phyloP scores from a whole-genome alignment of 495 filamentous ascomycete genomes.

The Aspergillus kassunensis region DNA sequence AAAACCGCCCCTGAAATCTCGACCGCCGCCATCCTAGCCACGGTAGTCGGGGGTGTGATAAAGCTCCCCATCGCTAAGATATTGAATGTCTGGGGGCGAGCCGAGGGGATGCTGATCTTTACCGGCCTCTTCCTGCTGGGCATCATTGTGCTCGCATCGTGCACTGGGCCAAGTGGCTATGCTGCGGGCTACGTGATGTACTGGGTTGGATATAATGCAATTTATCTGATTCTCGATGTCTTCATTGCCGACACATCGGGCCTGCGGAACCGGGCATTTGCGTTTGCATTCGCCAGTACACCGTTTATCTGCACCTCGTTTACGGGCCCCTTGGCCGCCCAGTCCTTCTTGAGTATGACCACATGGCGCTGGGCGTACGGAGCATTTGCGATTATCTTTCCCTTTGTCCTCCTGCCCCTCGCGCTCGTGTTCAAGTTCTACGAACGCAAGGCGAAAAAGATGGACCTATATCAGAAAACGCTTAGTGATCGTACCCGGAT shows the following conservation, averaged over 20 bases:
- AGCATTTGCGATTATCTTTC: slow-evolving; percentile 55
- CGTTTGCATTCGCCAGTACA: slow-evolving; percentile 56
- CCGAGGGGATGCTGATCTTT: slow-evolving; percentile 48
- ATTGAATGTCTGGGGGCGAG: slow-evolving; percentile 62
- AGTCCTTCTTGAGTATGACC: slow-evolving; percentile 42
- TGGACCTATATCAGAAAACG: slow-evolving; percentile 26
- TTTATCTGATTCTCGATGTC: slow-evolving; percentile 53
- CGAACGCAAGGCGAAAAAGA: slow-evolving; percentile 52
- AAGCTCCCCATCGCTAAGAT: slow-evolving; percentile 67
- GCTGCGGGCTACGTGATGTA: slow-evolving; percentile 53
- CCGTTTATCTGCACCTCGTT: slow-evolving; percentile 53
- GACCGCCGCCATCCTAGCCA: slow-evolving; percentile 33
- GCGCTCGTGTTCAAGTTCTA: slow-evolving; percentile 49
- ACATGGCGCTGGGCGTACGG: slow-evolving; percentile 65
- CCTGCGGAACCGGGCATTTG: slow-evolving; percentile 57
- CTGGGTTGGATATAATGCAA: slow-evolving; percentile 53
- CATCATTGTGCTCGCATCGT: slow-evolving; percentile 44
- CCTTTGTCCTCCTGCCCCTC: slow-evolving; percentile 49
- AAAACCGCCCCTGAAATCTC: slow-evolving; percentile 33
- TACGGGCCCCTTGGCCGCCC: slow-evolving; percentile 29
- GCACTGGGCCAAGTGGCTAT: slow-evolving; percentile 41
- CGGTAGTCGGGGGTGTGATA: slow-evolving; percentile 61
- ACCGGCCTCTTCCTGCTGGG: slow-evolving; percentile 35
- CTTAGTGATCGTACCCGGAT: slow-evolving; percentile 41
- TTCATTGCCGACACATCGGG: slow-evolving; percentile 64